Evolutionary conservation across 2,329 filamentous ascomycete genomes (phyloP), one percentile per base, ranked within the genome.

Genomic region (Paecilomyces formosus): DNA sequence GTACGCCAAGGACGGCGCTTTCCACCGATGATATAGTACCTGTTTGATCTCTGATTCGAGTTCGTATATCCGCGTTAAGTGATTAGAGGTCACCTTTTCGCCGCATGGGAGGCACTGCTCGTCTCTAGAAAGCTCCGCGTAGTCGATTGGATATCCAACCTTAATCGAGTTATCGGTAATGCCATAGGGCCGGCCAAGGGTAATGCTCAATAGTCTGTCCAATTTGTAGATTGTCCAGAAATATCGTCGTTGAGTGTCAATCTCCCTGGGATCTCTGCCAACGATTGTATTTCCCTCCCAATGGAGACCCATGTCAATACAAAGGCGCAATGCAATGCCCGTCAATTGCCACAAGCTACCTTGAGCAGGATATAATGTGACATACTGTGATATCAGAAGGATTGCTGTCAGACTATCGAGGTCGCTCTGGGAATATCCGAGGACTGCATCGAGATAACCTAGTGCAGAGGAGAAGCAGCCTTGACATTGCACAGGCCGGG

Each of bases 41-140:
- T 72, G 70, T 51, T 66, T 72, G 53, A 73, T 72, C 56, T 73
- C 70, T 8, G 71, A 72, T 58, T 72, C 67, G 6, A 73, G 66
- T 55, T 68, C 66, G 15, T 66, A 63, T 30, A 72, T 59, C 26
- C 35, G 58, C 53, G 68, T 62, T 13, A 72, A 55, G 56, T 73
- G 71, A 51, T 73, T 72, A 31, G 65, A 61, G 53, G 66, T 15
- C 15, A 21, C 39, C n/a, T 9, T 45, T 11, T 45, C 39, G 8
- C n/a, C 39, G n/a, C 39, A 45, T 21, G 39, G 39, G 9, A 45
- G 15, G 3, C 3, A 45, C 68, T 57, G 61, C 63, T 56, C 71
- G 64, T 8, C 55, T 60, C 53, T 68, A 66, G 11, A 74, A 59
- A 39, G 70, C 50, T 51, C 69, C 65, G 57, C 69, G 64, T 53